Percentiles rank a stretch among this genome's conserved stretches.
Evolutionary conservation across 176 grass and related monocot genomes (phyloP).

Genomic region (Saccharum officinarum): DNA sequence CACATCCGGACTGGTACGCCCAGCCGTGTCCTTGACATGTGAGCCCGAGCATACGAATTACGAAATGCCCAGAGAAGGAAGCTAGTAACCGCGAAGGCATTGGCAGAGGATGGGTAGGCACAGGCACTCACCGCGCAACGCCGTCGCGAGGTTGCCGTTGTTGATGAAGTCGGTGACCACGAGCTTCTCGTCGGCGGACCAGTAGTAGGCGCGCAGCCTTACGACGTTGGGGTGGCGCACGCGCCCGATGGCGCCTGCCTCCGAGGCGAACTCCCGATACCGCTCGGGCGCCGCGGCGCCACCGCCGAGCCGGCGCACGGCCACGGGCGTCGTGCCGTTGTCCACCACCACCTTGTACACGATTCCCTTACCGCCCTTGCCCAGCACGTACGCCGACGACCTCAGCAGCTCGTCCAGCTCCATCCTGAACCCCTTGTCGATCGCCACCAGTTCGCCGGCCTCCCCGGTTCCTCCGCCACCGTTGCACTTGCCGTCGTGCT

Average conservation of each 20-base stretch:
- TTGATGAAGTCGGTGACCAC: slow-evolving; percentile 95
- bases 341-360: slow-evolving; percentile 98
- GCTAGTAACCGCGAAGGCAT: no score
- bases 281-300: slow-evolving; percentile 17
- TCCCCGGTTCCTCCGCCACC: slow-evolving; percentile 30
- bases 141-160: slow-evolving; percentile 88
- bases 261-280: slow-evolving; percentile 79
- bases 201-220: slow-evolving; percentile 85
- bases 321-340: slow-evolving; percentile 69
- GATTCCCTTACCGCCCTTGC: slow-evolving; percentile 89
- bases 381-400: slow-evolving; percentile 90
- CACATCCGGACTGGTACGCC: no score
- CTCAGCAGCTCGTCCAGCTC: slow-evolving; percentile 93
- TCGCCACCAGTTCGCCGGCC: slow-evolving; percentile 70
- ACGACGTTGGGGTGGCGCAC: slow-evolving; percentile 86
- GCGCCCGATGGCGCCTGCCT: slow-evolving; percentile 67
- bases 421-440: slow-evolving; percentile 75
- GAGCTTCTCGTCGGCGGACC: slow-evolving; percentile 91
- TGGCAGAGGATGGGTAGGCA: no score
- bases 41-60: no score
- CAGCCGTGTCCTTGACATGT: no score
- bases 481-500: slow-evolving; percentile 18
- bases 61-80: no score
- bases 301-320: slow-evolving; percentile 78
- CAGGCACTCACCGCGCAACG: slow-evolving; percentile 55